phyloP scores from a whole-genome alignment of 179 eudicot genomes.

The Actinidia chinensis region DNA sequence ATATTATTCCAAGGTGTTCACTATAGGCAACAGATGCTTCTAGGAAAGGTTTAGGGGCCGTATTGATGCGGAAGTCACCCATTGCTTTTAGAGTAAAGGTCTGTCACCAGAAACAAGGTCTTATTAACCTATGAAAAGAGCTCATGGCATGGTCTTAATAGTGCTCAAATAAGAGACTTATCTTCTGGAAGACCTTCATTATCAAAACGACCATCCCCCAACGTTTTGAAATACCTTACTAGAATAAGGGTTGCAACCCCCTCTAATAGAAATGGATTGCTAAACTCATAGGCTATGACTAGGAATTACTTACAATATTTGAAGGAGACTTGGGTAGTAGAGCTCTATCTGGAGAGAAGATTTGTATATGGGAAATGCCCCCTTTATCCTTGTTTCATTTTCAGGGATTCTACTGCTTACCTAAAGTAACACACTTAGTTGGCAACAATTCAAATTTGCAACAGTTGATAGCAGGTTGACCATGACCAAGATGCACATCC shows the following conservation, averaged over 20 bases:
- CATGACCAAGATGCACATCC: not conserved
- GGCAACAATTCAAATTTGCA: not conserved
- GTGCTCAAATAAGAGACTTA: not conserved
- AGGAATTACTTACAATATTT: too few species aligned
- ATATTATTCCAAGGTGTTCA: not conserved
- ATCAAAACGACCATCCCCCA: not conserved
- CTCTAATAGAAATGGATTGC: too few species aligned
- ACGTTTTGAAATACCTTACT: not conserved
- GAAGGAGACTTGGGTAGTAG: too few species aligned
- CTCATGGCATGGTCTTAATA: not conserved
- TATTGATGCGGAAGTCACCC: slow-evolving; percentile 6
- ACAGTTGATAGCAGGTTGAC: not conserved
- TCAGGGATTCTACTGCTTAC: not conserved
- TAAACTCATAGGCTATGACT: too few species aligned
- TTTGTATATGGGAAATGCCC: not conserved
- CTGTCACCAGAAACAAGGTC: not conserved
- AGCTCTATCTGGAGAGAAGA: too few species aligned
- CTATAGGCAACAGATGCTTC: not conserved
- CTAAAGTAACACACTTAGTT: not conserved
- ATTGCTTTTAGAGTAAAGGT: not conserved
- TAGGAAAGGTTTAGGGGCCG: too few species aligned
- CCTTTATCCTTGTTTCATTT: not conserved
- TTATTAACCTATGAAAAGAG: slow-evolving; percentile 1
- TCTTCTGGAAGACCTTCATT: not conserved
- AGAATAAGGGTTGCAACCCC: not conserved